Percentiles rank a stretch among this genome's conserved stretches.
phyloP scores from a whole-genome alignment of 1,284 basidiomycete species.

The Gomphus sp. region DNA sequence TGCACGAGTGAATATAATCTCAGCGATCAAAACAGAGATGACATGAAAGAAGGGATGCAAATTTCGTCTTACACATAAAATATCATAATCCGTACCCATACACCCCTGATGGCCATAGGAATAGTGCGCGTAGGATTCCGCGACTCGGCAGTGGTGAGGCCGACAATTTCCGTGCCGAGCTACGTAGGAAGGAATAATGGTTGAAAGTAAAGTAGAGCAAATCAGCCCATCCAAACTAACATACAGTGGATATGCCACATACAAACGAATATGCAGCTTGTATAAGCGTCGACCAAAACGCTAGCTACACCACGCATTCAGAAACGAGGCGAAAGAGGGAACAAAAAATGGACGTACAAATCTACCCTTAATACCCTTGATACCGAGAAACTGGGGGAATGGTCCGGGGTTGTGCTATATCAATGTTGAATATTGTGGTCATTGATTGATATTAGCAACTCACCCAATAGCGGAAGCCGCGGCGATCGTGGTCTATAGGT shows the following conservation, averaged over 20 bases:
- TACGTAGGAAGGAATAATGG: background rate
- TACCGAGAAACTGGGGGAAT: constrained; percentile 48
- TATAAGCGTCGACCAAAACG: constrained; percentile 19
- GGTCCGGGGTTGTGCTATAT: constrained; percentile 67
- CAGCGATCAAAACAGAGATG: too few relatives aligned
- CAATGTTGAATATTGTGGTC: too few relatives aligned
- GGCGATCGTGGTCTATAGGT: constrained; percentile 5
- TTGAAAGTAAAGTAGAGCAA: background rate
- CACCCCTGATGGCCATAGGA: constrained; percentile 55
- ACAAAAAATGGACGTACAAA: constrained; percentile 38
- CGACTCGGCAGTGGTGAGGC: constrained; percentile 67
- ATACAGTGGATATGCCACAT: background rate
- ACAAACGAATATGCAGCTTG: constrained; percentile 76
- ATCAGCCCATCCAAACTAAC: background rate
- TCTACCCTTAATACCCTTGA: constrained; percentile 49
- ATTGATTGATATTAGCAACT: background rate
- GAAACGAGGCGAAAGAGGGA: constrained; percentile 18
- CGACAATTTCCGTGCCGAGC: constrained; percentile 78
- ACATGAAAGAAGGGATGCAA: background rate
- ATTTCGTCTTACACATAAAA: constrained; percentile 48
- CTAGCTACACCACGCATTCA: constrained; percentile 9
- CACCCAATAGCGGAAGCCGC: constrained; percentile 12
- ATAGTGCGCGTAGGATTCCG: constrained; percentile 46
- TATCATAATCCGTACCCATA: constrained; percentile 63
- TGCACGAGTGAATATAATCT: too few relatives aligned